phyloP scores from a whole-genome alignment of 306 rosid genomes.

The Vigna angularis region DNA sequence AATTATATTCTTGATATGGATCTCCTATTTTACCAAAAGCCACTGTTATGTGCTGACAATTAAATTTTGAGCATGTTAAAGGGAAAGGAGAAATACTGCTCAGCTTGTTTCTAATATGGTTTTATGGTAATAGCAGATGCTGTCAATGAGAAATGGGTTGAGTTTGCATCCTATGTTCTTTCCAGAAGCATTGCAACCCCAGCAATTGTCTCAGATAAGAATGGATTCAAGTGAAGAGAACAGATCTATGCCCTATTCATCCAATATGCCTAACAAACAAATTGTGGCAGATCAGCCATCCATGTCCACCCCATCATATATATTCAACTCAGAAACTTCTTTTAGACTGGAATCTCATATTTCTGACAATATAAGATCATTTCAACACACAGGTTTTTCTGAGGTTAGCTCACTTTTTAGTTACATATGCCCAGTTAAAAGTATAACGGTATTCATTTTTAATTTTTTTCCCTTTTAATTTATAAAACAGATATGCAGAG shows the following conservation, averaged over 20 bases:
- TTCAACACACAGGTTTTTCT: slow-evolving; percentile 49
- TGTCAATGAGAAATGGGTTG: slow-evolving; percentile 84
- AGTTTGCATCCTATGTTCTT: slow-evolving; percentile 78
- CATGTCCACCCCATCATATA: slow-evolving; percentile 54
- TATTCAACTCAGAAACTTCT: slow-evolving; percentile 53
- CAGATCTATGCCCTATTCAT: slow-evolving; percentile 55
- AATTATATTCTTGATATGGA: background rate
- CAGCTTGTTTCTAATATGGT: background rate
- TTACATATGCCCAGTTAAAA: background rate
- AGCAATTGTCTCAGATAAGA: slow-evolving; percentile 58
- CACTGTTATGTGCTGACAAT: background rate
- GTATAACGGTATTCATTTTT: slow-evolving; percentile 13
- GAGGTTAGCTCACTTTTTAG: slow-evolving; percentile 55
- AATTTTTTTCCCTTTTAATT: background rate
- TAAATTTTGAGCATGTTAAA: background rate
- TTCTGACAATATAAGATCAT: slow-evolving; percentile 55
- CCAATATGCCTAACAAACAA: slow-evolving; percentile 52
- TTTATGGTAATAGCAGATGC: slow-evolving; percentile 63
- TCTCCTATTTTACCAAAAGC: background rate
- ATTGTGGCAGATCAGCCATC: slow-evolving; percentile 52
- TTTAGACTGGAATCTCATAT: slow-evolving; percentile 56
- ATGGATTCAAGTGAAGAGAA: slow-evolving; percentile 63
- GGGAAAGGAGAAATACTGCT: background rate
- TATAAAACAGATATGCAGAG: slow-evolving; percentile 52
- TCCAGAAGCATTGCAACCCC: slow-evolving; percentile 61